Evolutionary conservation across 331 rosid species (phyloP).

Genomic region (Pyrus hybrid): DNA sequence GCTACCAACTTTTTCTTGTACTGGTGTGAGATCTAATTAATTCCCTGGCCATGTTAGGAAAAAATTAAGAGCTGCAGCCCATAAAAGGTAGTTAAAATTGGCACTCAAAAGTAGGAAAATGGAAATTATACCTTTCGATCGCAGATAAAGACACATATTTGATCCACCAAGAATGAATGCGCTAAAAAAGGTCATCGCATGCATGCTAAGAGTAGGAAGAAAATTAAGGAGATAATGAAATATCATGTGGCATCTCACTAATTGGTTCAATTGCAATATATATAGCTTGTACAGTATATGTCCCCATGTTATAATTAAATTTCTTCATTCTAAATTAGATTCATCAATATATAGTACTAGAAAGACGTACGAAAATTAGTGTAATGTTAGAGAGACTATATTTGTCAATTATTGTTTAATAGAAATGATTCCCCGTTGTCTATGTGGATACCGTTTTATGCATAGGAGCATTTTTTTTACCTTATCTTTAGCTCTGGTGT

Average conservation of each 20-base stretch:
- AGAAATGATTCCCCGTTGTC: too few relatives aligned
- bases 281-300: too few relatives aligned
- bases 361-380: not conserved
- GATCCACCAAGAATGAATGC: too few relatives aligned
- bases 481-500: too few relatives aligned
- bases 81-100: not conserved
- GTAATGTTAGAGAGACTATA: not conserved
- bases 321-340: too few relatives aligned
- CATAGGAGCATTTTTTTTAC: too few relatives aligned
- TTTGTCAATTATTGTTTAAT: not conserved
- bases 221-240: not conserved
- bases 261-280: not conserved
- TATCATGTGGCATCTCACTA: too few relatives aligned
- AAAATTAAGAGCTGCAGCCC: not conserved
- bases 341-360: too few relatives aligned
- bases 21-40: not conserved
- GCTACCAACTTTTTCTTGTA: too few relatives aligned
- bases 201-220: constrained; percentile 3
- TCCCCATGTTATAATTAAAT: too few relatives aligned
- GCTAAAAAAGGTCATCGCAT: not conserved
- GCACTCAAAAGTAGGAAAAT: not conserved
- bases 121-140: not conserved
- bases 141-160: not conserved
- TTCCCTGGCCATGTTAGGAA: not conserved
- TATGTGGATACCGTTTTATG: too few relatives aligned